Evolutionary conservation across 2,329 filamentous ascomycete genomes (phyloP).

Genomic region (Penicillium italicum): DNA sequence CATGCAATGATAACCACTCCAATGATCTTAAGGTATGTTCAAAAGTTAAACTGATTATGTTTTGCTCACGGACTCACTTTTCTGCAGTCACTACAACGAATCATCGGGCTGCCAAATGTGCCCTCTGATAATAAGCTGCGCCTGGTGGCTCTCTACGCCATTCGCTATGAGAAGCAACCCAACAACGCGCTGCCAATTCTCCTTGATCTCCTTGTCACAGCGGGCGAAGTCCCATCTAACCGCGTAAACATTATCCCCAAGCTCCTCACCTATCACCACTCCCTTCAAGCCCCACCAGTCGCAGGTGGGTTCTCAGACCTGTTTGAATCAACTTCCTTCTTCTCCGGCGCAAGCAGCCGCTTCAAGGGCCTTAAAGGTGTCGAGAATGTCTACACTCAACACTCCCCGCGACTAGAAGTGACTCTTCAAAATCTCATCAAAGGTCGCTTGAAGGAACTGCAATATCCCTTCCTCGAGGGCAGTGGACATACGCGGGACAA

Average conservation of each 20-base stretch:
- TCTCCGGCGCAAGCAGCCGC: conserved; percentile 78
- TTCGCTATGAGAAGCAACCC: conserved; percentile 84
- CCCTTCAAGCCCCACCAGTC: conserved; percentile 73
- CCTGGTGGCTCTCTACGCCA: conserved; percentile 87
- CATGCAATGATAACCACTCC: conserved; percentile 93
- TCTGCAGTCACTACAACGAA: conserved; percentile 69
- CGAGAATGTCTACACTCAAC: conserved; percentile 98
- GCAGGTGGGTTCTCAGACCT: conserved; percentile 80
- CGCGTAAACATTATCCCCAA: conserved; percentile 77
- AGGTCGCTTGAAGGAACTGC: conserved; percentile 76
- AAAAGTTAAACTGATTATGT: background rate
- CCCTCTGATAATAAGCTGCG: conserved; percentile 79
- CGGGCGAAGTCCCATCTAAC: conserved; percentile 72
- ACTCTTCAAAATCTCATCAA: conserved; percentile 93
- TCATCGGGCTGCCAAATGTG: conserved; percentile 77
- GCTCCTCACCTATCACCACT: conserved; percentile 79
- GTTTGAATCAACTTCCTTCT: conserved; percentile 87
- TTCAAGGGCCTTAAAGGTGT: conserved; percentile 96
- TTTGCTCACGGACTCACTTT: conserved; percentile 3
- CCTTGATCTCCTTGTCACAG: conserved; percentile 78
- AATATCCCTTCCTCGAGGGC: conserved; percentile 92
- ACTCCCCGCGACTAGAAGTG: conserved; percentile 80
- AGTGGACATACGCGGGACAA: conserved; percentile 85
- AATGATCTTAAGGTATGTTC: conserved; percentile 75
- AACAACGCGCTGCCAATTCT: conserved; percentile 80